Evolutionary conservation across 805 yeast species (phyloP), one percentile per base, ranked within the genome.

Genomic region (Candida pseudofarinosa): DNA sequence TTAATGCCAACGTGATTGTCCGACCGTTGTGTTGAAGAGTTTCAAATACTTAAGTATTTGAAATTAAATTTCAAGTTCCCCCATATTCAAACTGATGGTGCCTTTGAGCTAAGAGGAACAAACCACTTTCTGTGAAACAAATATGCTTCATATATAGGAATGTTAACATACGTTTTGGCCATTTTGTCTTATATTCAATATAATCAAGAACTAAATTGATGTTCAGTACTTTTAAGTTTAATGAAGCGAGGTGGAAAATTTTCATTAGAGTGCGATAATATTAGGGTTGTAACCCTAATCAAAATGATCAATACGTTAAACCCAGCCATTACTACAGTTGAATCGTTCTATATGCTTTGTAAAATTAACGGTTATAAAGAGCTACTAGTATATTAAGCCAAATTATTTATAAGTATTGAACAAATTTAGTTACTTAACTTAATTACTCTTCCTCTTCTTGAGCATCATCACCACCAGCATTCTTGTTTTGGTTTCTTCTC

Each of bases 401-500:
- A 35, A 38, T 38, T 10, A 15, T 15, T 23, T 37, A 13, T 23
- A 19, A 19, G 16, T 8, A 18, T 12, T 20, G 34, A 37, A 32
- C 6, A 32, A 7, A 7, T 7, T 26, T 19, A 37, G 39, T 23
- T 12, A 19, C 18, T 20, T 19, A 20, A 35, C 48, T 52, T 52
- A 57, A 44, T 55, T 54, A 72, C 67, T 79, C 83, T 75, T 86
- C 86, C 60, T 75, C 95, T 49, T 69, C 91, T 52, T 69, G 88
- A 63, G 74, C 91, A 56, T 74, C 90, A 54, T 71, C 84, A 56
- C 68, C 76, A 59, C 72, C 77, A 54, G 69, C 73, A 58, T 70
- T 73, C 73, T 79, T 77, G 64, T 69, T 75, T 68, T 74, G 81
- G 83, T 85, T 82, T 77, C 81, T 88, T 85, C 98, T 88, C 85